These are phyloP conservation scores for Fusarium musae DNA, from an alignment of 2,329 filamentous ascomycete species.

Conservation along the genomic window DNA sequence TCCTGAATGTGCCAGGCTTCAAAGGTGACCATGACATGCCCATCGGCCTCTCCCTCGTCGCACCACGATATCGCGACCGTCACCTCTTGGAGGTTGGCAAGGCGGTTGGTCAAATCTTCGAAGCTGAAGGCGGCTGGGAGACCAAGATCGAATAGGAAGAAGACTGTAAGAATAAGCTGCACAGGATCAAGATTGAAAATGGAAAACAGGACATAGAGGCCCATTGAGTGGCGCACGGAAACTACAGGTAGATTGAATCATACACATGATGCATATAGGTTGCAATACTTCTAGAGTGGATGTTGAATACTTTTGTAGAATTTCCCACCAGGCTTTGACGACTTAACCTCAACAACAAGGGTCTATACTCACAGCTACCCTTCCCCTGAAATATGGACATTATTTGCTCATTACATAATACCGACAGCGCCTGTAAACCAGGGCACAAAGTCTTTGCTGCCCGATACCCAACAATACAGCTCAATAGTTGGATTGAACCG, in stretches of 20 bases:
- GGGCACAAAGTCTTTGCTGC: conserved; percentile 8
- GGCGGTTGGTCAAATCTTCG: conserved; percentile 50
- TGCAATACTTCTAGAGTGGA: conserved; percentile 1
- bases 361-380: conserved; percentile 13
- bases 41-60: conserved; percentile 66
- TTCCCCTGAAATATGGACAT: conserved; percentile 11
- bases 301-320: conserved; percentile 33
- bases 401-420: conserved; percentile 36
- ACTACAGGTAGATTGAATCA: conserved; percentile 1
- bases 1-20: conserved; percentile 73
- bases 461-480: conserved; percentile 25
- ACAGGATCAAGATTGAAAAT: not conserved
- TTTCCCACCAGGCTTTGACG: conserved; percentile 12
- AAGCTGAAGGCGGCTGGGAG: conserved; percentile 46
- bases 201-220: not conserved
- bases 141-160: conserved; percentile 10
- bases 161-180: not conserved
- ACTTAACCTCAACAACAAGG: conserved; percentile 2
- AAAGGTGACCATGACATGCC: conserved; percentile 64
- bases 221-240: conserved; percentile 5
- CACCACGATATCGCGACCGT: conserved; percentile 58
- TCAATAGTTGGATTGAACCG: conserved; percentile 16
- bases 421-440: conserved; percentile 18
- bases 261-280: not conserved
- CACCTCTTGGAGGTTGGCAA: conserved; percentile 57